Evolutionary conservation across 2,329 filamentous ascomycete genomes (phyloP), one percentile per base, ranked within the genome.

Genomic region (Colletotrichum neosansevieriae): DNA sequence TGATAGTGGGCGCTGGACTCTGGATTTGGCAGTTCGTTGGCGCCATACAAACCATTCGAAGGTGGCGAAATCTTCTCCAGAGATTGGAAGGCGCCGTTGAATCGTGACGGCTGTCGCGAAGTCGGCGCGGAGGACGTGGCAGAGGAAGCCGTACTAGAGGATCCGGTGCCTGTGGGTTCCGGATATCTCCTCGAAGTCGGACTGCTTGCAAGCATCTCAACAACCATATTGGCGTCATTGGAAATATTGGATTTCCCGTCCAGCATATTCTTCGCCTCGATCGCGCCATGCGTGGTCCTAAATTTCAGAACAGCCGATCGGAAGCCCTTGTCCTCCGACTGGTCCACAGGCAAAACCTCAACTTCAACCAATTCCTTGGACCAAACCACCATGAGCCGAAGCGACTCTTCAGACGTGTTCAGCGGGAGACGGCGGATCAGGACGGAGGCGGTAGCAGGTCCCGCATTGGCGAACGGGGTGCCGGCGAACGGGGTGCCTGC

Each of bases 31-130:
- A 91, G 83, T 69, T 92, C 89, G 68, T 83, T 85, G 63, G 84
- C 71, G 71, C 83, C 82, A 73, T 85, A 85, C 58, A 83, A 80
- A 47, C 82, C 82, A 69, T 85, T 89, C 66, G 86, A 84, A 3
- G 89, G 86, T 42, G 89, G 88, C 29, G 89, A 87, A 57, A 90
- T 84, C 74, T 83, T 89, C 63, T 91, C 89, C 66, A 88, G 79
- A 6, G 85, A 81, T 68, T 89, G 86, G 73, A 91, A 92, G 3
- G 85, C 82, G 17, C 84, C 86, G 71, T 61, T 85, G 77, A 88
- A 92, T 63, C 89, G 86, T 58, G 86, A 85, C 6, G 84, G 79
- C 73, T 89, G 87, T 70, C 87, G 85, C 42, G 81, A 82, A 3
- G 85, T 84, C 6, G 84, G 79, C 4, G 80, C 77, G 4, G 79